Evolutionary conservation across 2,329 filamentous ascomycete genomes (phyloP).

Genomic region (Fusarium burgessii): DNA sequence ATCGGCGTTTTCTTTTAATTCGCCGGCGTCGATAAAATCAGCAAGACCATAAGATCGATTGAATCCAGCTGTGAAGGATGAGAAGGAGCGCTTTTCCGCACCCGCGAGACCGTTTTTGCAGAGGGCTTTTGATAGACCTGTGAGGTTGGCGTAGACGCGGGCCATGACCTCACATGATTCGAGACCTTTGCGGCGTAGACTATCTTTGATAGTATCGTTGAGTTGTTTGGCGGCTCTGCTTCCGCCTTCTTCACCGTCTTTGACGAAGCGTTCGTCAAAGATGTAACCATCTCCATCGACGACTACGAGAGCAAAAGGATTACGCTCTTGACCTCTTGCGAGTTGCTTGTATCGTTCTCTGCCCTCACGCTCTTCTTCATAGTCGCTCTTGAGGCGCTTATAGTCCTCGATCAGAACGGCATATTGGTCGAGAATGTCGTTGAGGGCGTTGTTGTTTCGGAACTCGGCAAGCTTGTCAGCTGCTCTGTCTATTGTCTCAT

Average conservation of each 20-base stretch:
- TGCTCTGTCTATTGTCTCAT: slow-evolving; percentile 38
- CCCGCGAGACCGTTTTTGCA: slow-evolving; percentile 60
- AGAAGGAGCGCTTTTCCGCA: slow-evolving; percentile 66
- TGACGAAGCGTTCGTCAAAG: slow-evolving; percentile 62
- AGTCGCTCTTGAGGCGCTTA: slow-evolving; percentile 66
- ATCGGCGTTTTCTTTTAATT: slow-evolving; percentile 69
- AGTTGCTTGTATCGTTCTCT: slow-evolving; percentile 67
- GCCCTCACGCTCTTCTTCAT: slow-evolving; percentile 66
- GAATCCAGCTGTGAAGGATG: slow-evolving; percentile 67
- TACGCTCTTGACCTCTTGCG: slow-evolving; percentile 61
- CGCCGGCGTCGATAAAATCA: slow-evolving; percentile 72
- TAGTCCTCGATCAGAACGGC: slow-evolving; percentile 63
- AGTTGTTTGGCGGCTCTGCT: slow-evolving; percentile 65
- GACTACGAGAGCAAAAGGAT: slow-evolving; percentile 70
- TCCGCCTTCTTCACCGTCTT: slow-evolving; percentile 64
- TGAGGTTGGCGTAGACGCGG: slow-evolving; percentile 68
- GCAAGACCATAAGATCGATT: slow-evolving; percentile 68
- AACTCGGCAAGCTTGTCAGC: slow-evolving; percentile 49
- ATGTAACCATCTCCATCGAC: slow-evolving; percentile 72
- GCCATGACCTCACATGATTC: slow-evolving; percentile 66
- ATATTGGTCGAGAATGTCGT: slow-evolving; percentile 51
- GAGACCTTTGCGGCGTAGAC: slow-evolving; percentile 60
- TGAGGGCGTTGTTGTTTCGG: slow-evolving; percentile 44
- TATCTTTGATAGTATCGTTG: slow-evolving; percentile 62
- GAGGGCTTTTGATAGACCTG: slow-evolving; percentile 63